Evolutionary conservation across 129 eudicot genomes (phyloP), one percentile per base, ranked within the genome.

Genomic region (Flaveria trinervia): DNA sequence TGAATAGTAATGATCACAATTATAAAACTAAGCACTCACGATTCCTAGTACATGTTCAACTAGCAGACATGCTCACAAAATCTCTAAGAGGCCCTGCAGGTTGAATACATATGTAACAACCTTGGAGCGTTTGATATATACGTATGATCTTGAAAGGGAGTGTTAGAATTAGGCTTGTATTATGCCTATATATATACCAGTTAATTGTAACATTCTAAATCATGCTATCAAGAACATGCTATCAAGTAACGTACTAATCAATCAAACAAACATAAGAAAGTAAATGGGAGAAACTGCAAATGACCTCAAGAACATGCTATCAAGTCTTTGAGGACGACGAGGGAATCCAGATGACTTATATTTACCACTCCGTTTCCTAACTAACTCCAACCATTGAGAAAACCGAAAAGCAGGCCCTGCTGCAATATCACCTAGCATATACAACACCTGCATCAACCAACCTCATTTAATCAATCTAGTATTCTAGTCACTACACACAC

Each of bases 381-480:
- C 96, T 69, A 94, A 81, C 45, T 91, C 98, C 86, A 94, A 77
- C 98, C 97, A 94, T 83, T 94, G 97, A 49, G 88, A 72, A 75
- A 93, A 90, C 62, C 95, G 81, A 76, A 84, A 85, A 23, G 95
- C 97, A 7, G 98, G 91, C 15, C 90, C 92, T 3, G 96, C 87
- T 36, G 96, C 85, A 73, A 91, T 89, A 74, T 94, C 97, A 76
- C 97, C 96, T 88, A 94, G 80, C 97, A 94, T 89, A 73, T 89
- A 91, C 89, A 94, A 77, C 64, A 89, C 93, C 98, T 94, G 88
- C 88, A 84, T 20, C 43, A 30, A 28, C 50, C 65, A 69, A 18
- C 5, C 71, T 44, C 81, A 46, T 46, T 75, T 74, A 64, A 64
- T 46, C 75, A 61, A 61, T 28, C 28, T 25, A 61, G 43, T 61